These are phyloP conservation scores for rapeseed (Brassica napus) DNA, from an alignment of 345 rosid species.

Conservation along the genomic window DNA sequence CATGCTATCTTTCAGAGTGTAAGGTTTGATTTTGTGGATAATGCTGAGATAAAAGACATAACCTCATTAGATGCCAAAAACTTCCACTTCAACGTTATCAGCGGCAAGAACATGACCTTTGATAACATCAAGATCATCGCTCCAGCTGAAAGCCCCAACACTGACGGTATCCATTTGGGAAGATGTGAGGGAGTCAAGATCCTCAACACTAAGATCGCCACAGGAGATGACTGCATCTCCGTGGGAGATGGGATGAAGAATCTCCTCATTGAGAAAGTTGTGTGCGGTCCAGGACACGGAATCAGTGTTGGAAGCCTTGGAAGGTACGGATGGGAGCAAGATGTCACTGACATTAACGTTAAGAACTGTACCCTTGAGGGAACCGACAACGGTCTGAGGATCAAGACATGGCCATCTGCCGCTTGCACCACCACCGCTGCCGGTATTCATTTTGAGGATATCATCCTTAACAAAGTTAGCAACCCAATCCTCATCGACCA, in stretches of 20 bases:
- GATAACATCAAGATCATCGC: constrained; percentile 39
- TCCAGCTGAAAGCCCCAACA: constrained; percentile 54
- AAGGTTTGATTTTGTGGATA: constrained; percentile 46
- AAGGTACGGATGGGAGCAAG: constrained; percentile 37
- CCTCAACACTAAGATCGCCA: constrained; percentile 40
- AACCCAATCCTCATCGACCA: constrained; percentile 52
- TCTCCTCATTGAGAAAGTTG: constrained; percentile 34
- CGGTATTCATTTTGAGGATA: constrained; percentile 31
- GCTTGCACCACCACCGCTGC: constrained; percentile 31
- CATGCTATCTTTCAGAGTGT: constrained; percentile 41
- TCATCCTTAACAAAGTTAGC: constrained; percentile 37
- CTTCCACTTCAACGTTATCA: constrained; percentile 54
- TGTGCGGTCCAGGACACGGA: constrained; percentile 78
- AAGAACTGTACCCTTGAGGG: constrained; percentile 35
- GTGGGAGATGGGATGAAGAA: constrained; percentile 51
- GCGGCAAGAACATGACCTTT: constrained; percentile 48
- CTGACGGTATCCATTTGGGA: constrained; percentile 51
- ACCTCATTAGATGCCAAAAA: constrained; percentile 49
- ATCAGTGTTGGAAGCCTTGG: constrained; percentile 70
- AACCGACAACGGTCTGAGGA: constrained; percentile 52
- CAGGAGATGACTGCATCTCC: constrained; percentile 72
- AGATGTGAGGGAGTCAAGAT: too few relatives aligned
- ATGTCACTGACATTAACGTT: constrained; percentile 44
- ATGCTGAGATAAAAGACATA: constrained; percentile 38
- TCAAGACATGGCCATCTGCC: constrained; percentile 62